Evolutionary conservation across 78 protist genomes (phyloP).

Genomic region (Dictyostelium intermedium): DNA sequence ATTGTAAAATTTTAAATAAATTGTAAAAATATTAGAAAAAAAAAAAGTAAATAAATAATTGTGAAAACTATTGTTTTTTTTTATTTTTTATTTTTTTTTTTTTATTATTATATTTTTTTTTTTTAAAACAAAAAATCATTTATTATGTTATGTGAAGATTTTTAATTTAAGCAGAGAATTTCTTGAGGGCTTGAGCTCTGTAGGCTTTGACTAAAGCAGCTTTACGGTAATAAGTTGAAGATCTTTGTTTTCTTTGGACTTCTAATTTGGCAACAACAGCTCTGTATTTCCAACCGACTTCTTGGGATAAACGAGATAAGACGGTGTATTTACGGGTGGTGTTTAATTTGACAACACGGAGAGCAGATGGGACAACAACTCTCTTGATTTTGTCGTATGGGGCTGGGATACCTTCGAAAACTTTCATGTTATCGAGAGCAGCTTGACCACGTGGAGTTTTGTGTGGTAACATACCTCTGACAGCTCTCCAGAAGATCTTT

Average conservation of each 20-base stretch:
- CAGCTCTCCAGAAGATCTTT: constrained; percentile 92
- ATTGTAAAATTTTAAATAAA: no score
- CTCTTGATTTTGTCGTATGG: constrained; percentile 96
- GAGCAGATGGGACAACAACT: constrained; percentile 97
- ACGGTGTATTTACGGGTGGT: constrained; percentile 92
- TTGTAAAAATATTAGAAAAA: not conserved
- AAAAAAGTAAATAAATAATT: not conserved
- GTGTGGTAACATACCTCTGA: constrained; percentile 99
- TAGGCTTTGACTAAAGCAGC: constrained; percentile 67
- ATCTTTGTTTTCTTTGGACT: constrained; percentile 92
- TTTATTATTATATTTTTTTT: not conserved
- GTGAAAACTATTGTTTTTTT: not conserved
- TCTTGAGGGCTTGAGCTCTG: constrained; percentile 40
- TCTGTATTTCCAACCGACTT: constrained; percentile 98
- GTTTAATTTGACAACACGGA: constrained; percentile 90
- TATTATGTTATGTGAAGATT: not conserved
- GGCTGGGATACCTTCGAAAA: constrained; percentile 98
- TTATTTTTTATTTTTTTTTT: not conserved
- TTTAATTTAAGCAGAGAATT: constrained; percentile 37
- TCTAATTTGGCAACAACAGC: constrained; percentile 95
- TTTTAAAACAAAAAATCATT: not conserved
- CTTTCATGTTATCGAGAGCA: constrained; percentile 95
- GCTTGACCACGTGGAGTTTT: constrained; percentile 97
- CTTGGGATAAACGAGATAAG: constrained; percentile 93
- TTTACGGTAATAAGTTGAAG: constrained; percentile 87